phyloP scores from a whole-genome alignment of 176 grass and related monocot genomes.

The Juncus effusus region DNA sequence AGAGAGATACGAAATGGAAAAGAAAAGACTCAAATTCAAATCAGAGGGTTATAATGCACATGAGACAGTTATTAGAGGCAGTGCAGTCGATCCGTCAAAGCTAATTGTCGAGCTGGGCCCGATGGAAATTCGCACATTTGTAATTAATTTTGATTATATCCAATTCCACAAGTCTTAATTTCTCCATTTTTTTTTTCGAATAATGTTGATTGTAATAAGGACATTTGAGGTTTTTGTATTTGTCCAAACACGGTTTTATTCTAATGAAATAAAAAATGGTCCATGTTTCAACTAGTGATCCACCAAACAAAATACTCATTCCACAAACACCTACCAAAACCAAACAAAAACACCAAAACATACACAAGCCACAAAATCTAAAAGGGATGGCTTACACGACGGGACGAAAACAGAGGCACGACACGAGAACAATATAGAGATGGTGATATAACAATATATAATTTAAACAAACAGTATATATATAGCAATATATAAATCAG shows the following conservation, averaged over 20 bases:
- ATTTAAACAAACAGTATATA: too few relatives aligned
- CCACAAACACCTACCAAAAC: too few relatives aligned
- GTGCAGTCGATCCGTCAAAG: constrained; percentile 49
- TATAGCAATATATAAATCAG: too few relatives aligned
- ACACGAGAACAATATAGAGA: too few relatives aligned
- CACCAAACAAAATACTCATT: too few relatives aligned
- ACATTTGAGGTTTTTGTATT: not conserved
- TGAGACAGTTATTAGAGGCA: constrained; percentile 45
- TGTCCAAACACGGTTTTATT: not conserved
- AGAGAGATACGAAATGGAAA: constrained; percentile 69
- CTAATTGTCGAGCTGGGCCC: constrained; percentile 59
- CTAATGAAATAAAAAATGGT: too few relatives aligned
- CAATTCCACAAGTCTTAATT: constrained; percentile 15
- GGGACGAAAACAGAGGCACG: too few relatives aligned
- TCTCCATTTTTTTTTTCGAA: not conserved
- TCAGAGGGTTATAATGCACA: constrained; percentile 33
- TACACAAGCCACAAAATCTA: too few relatives aligned
- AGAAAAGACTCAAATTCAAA: constrained; percentile 85
- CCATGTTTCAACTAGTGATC: too few relatives aligned
- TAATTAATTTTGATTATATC: constrained; percentile 42
- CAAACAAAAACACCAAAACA: too few relatives aligned
- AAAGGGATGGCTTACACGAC: too few relatives aligned
- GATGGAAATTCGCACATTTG: constrained; percentile 95
- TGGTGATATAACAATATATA: too few relatives aligned
- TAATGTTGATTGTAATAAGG: constrained; percentile 13